Evolutionary conservation across 2,329 filamentous ascomycete genomes (phyloP), one percentile per base, ranked within the genome.

Genomic region (Dryadomyces quercus-mongolicae): DNA sequence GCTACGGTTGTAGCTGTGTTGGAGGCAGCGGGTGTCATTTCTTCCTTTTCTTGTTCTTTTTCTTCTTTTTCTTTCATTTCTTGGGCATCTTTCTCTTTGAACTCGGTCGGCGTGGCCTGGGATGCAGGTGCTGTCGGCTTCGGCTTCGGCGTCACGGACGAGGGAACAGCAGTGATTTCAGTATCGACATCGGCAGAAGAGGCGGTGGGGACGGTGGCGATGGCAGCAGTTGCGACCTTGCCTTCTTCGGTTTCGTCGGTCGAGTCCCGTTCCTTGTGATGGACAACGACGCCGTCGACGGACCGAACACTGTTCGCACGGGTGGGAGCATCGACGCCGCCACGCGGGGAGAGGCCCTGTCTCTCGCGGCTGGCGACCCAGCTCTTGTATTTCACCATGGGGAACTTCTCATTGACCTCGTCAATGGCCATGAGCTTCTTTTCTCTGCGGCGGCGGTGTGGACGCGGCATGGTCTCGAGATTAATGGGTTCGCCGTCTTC

Each of bases 341-440:
- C 93, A 54, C 81, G 80, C 10, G 89, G 86, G 3, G 92, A 84
- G 49, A 97, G 73, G 8, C 92, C 93, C 67, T 94, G 82, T 55
- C 85, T 81, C 55, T 90, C 90, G 56, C 92, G 84, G 54, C 82
- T 82, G 7, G 87, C 84, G 56, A 93, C 86, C 92, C 93, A 98
- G 52, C 79, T 81, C 74, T 98, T 97, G 78, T 98, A 98, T 70
- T 97, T 97, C 62, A 83, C 84, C 71, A 96, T 82, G 0, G 93
- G 92, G 63, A 98, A 98, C 62, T 94, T 88, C 61, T 94, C 90
- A 66, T 98, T 97, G 59, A 98, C 93, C 70, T 98, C 93, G 58
- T 98, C 93, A 84, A 97, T 96, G 2, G 87, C 88, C 93, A 98
- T 97, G 61, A 98, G 71, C 69, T 96, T 98, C 82, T 98, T 98